Base-by-base conservation (phyloP, 2,329 filamentous ascomycete species). In the Apiospora malaysiana region DNA sequence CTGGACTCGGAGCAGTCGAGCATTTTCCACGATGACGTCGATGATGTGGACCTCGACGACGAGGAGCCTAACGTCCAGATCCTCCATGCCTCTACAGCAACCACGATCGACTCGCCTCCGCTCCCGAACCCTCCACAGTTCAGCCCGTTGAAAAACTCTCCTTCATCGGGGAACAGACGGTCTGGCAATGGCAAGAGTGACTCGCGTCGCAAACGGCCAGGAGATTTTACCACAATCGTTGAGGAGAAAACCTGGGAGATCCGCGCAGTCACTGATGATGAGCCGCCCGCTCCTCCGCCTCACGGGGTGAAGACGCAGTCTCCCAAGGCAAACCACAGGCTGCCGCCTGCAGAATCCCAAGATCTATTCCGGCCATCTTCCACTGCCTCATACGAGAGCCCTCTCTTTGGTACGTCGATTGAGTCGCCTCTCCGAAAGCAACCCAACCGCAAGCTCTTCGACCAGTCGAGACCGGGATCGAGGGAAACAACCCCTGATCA, bases 111-210 rank as follows among this genome's bases (percentile, higher is more conserved):
- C 21, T 84, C 86, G 1, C 82, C 85, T 2, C 83, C 86, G 2
- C 78, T 87, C 2, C 85, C 86, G 0, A 79, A 82, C 46, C 83
- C 84, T 1, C 85, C 82, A 21, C 85, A 84, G 66, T 74, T 87
- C 66, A 86, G 83, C 66, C 88, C 89, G 0, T 81, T 91, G 0
- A 85, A 85, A 67, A 85, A 88, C 71, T 87, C 85, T 1, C 81
- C 81, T 14, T 83, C 86, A 1, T 86, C 86, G 0, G 87, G 85
- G 2, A 90, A 90, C 74, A 77, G 80, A 16, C 78, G 79, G 16
- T 74, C 72, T 1, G 70, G 69, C 73, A 82, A 77, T 71, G 73
- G 78, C 83, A 45, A 77, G 74, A 47, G 71, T 76, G 72, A 70
- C 75, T 65, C 77, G 12, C 72, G 74, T 71, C 79, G 66, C 72